Base-by-base conservation (phyloP, 2,329 filamentous ascomycete species). In the Talaromyces sp. region DNA sequence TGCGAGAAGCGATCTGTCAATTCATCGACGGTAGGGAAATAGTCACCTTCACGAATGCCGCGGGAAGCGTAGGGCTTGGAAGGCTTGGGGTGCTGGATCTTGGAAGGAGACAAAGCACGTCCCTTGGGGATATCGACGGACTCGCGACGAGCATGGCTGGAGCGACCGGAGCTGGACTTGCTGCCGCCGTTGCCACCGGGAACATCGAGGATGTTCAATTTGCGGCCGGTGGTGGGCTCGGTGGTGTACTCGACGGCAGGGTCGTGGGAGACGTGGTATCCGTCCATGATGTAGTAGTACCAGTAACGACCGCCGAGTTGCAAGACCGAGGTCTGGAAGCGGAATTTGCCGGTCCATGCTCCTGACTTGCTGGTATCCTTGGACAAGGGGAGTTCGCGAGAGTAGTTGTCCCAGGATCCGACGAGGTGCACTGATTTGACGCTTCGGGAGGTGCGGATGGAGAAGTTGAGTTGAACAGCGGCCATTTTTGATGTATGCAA, bases 281-380 rank as follows among this genome's bases (percentile, higher is more conserved):
- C 95, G 80, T 99, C 95, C 80, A 98, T 95, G 88, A 98, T 97
- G 86, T 97, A 99, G 88, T 99, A 99, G 89, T 98, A 99, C 95
- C 95, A 99, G 88, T 98, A 98, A 78, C 94, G 90, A 78, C 92
- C 89, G 78, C 94, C 93, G 73, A 92, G 85, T 84, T 94, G 89
- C 74, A 98, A 87, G 67, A 92, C 94, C 68, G 88, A 82, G 77
- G 90, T 90, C 82, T 95, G 91, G 84, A 99, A 97, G 83, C 92
- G 90, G 85, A 99, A 97, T 75, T 92, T 96, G 76, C 94, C 95
- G 79, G 93, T 91, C 93, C 94, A 98, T 72, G 91, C 91, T 77
- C 93, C 93, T 65, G 90, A 88, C 85, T 97, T 97, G 81, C 89
- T 86, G 76, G 84, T 82, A 80, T 97, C 92, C 84, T 93, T 93